phyloP scores from a whole-genome alignment of 164 flowering plant species.

The Tetrastigma voinierianum region DNA sequence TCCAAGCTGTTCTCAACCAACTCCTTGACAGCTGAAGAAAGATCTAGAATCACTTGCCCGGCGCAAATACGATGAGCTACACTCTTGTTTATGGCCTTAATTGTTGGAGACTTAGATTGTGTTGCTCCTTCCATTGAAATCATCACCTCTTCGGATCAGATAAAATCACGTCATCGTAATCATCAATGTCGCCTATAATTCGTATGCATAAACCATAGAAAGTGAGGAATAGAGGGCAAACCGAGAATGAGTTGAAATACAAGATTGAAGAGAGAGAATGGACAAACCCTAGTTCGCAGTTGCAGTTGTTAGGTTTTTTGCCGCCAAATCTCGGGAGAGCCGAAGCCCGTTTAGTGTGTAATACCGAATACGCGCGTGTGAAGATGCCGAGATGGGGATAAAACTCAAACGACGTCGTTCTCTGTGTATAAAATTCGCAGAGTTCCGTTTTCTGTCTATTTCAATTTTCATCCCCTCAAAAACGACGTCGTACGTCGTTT shows the following conservation, averaged over 20 bases:
- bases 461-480: too few relatives aligned
- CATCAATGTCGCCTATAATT: neutral
- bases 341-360: too few relatives aligned
- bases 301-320: too few relatives aligned
- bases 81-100: constrained; percentile 69
- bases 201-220: neutral
- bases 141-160: neutral
- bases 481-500: too few relatives aligned
- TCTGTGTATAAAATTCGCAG: too few relatives aligned
- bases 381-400: too few relatives aligned
- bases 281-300: neutral
- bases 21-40: constrained; percentile 96
- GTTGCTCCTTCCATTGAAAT: constrained; percentile 22
- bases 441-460: too few relatives aligned
- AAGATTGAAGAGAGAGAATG: neutral
- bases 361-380: too few relatives aligned
- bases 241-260: too few relatives aligned
- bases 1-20: constrained; percentile 98
- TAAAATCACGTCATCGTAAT: too few relatives aligned
- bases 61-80: constrained; percentile 84
- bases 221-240: neutral
- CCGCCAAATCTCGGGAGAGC: too few relatives aligned
- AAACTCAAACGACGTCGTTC: too few relatives aligned
- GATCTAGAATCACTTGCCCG: constrained; percentile 91
- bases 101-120: constrained; percentile 30